Evolutionary conservation across 2,329 filamentous ascomycete genomes (phyloP).

Genomic region (Pseudodiploospora longispora): DNA sequence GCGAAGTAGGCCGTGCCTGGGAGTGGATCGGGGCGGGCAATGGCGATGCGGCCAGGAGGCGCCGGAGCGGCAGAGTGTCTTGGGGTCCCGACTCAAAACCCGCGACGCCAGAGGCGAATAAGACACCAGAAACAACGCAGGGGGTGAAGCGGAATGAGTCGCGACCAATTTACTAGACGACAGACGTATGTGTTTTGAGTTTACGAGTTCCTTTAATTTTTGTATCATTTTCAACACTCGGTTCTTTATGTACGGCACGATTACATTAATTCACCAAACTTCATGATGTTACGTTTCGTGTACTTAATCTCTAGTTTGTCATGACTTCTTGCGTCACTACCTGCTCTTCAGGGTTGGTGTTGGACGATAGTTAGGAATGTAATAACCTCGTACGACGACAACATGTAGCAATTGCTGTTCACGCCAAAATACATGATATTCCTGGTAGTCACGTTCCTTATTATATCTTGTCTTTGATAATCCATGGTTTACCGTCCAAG

Average conservation of each 20-base stretch:
- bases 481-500: no score
- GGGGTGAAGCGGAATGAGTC: conserved; percentile 34
- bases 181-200: not conserved
- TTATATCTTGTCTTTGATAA: no score
- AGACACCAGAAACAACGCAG: conserved; percentile 12
- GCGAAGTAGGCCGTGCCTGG: conserved; percentile 59
- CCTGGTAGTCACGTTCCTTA: no score
- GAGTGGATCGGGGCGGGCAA: conserved; percentile 59
- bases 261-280: not conserved
- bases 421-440: no score
- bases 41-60: conserved; percentile 35
- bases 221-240: not conserved
- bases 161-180: conserved; percentile 31
- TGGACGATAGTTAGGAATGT: no score
- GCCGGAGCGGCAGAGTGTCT: conserved; percentile 46
- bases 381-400: no score
- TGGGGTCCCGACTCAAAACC: conserved; percentile 31
- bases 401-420: no score
- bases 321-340: no score
- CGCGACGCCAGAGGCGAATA: conserved; percentile 18
- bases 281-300: not conserved
- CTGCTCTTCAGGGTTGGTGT: no score
- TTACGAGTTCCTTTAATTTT: not conserved
- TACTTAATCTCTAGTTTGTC: no score
- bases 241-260: not conserved